These are phyloP conservation scores for Fusarium albosuccineum DNA, from an alignment of 2,329 filamentous ascomycete species.

Conservation along the genomic window DNA sequence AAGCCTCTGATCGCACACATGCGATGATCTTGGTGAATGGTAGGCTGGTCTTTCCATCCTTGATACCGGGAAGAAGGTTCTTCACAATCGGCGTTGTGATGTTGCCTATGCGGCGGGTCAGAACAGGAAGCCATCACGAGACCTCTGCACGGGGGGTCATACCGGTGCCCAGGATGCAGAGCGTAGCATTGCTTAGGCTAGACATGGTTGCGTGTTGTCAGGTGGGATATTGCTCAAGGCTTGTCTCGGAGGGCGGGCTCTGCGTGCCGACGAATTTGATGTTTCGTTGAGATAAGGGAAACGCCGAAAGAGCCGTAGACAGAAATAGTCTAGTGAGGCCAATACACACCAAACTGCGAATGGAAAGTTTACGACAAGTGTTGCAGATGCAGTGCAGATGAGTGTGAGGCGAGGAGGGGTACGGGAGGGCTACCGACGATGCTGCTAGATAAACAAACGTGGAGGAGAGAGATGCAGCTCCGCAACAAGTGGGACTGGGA, in stretches of 20 bases:
- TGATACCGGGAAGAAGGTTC: slow-evolving; percentile 30
- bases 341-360: slow-evolving; percentile 27
- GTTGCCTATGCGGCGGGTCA: slow-evolving; percentile 41
- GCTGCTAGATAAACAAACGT: slow-evolving; percentile 4
- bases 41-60: slow-evolving; percentile 14
- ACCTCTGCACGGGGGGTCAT: not conserved
- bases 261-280: not conserved
- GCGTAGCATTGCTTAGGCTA: slow-evolving; percentile 32
- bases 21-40: slow-evolving; percentile 46
- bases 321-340: not conserved
- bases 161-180: slow-evolving; percentile 46
- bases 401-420: slow-evolving; percentile 14
- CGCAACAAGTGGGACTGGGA: slow-evolving; percentile 12
- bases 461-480: slow-evolving; percentile 18
- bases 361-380: slow-evolving; percentile 32
- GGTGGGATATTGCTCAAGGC: slow-evolving; percentile 5
- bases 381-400: slow-evolving; percentile 24
- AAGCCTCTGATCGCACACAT: slow-evolving; percentile 48
- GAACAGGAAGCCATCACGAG: not conserved
- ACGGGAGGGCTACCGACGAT: slow-evolving; percentile 30
- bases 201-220: slow-evolving; percentile 29
- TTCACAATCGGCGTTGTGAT: slow-evolving; percentile 50
- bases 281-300: slow-evolving; percentile 3
- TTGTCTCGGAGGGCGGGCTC: not conserved
- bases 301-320: not conserved